Evolutionary conservation across 208 protist genomes (phyloP).

Genomic region (Endotrypanum monterogeii): DNA sequence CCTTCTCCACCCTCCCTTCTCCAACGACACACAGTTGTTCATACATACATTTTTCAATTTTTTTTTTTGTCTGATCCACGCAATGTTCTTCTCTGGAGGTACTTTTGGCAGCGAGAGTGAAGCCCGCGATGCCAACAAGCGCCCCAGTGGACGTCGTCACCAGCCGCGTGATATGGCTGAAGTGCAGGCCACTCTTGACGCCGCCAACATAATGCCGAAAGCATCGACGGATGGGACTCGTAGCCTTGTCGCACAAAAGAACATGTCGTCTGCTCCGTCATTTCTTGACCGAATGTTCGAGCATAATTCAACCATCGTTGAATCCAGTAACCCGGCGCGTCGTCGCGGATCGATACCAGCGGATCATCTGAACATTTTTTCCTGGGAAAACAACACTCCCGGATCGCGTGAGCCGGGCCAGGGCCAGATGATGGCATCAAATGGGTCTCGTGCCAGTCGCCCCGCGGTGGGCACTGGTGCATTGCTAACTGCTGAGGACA

Average conservation of each 20-base stretch:
- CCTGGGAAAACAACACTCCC: constrained; percentile 47
- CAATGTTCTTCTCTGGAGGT: constrained; percentile 30
- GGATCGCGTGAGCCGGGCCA: background rate
- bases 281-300: constrained; percentile 66
- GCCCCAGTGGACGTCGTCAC: constrained; percentile 58
- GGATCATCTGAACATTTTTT: constrained; percentile 75
- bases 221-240: constrained; percentile 4
- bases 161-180: constrained; percentile 54
- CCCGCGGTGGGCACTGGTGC: constrained; percentile 2
- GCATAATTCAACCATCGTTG: constrained; percentile 15
- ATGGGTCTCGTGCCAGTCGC: constrained; percentile 12
- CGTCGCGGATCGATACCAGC: constrained; percentile 21
- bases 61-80: background rate
- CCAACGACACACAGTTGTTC: constrained; percentile 7
- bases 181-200: constrained; percentile 20
- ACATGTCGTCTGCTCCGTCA: constrained; percentile 41
- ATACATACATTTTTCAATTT: background rate
- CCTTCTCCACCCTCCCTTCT: background rate
- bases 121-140: constrained; percentile 32
- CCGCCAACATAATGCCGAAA: background rate
- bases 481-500: constrained; percentile 19
- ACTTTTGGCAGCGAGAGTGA: constrained; percentile 63
- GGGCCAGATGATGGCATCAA: constrained; percentile 1
- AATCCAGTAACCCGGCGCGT: constrained; percentile 11
- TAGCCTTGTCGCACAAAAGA: constrained; percentile 31